Percentiles rank a stretch among this genome's conserved stretches.
Conservation (phyloP, 805 yeast genomes). For the Yarrowia hollandica region DNA sequence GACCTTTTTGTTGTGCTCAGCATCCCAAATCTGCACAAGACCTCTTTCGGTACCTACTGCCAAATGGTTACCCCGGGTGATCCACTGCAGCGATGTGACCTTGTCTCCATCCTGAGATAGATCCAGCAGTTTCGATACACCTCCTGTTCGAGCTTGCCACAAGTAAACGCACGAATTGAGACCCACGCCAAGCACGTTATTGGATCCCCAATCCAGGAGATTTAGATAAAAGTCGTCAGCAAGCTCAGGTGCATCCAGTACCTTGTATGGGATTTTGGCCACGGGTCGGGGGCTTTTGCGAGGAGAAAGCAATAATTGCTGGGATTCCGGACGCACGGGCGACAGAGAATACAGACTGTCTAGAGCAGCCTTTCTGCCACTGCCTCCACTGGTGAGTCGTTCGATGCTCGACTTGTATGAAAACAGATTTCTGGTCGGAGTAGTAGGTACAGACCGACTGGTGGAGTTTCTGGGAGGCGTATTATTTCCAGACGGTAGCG, state of each 20-base stretch:
- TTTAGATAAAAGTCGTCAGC: conserved; percentile 93
- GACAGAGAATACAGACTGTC: conserved; percentile 67
- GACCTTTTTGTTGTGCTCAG: conserved; percentile 73
- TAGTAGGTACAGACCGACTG: conserved; percentile 35
- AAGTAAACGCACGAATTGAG: conserved; percentile 82
- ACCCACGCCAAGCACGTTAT: conserved; percentile 86
- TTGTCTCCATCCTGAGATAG: conserved; percentile 59
- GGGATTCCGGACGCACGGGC: conserved; percentile 88
- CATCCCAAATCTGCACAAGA: conserved; percentile 93
- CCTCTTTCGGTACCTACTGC: conserved; percentile 92
- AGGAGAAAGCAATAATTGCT: conserved; percentile 75
- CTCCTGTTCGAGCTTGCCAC: conserved; percentile 86
- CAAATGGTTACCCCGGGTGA: conserved; percentile 88
- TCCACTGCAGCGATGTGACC: conserved; percentile 88
- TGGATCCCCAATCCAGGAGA: conserved; percentile 92
- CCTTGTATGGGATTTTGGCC: conserved; percentile 85
- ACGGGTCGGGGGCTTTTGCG: conserved; percentile 75
- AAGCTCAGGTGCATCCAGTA: conserved; percentile 91
- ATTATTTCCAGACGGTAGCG: conserved; percentile 20
- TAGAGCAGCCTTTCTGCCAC: conserved; percentile 10
- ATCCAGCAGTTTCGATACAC: conserved; percentile 78
- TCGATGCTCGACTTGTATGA: conserved; percentile 33
- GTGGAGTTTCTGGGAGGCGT: conserved; percentile 31
- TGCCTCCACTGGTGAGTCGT: conserved; percentile 8
- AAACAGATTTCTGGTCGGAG: conserved; percentile 53